A percentile compares a stretch with the other conserved stretches of the same genome.
Conservation (phyloP, 371 early-diverging fungal species). For the Apophysomyces trapeziformis region DNA sequence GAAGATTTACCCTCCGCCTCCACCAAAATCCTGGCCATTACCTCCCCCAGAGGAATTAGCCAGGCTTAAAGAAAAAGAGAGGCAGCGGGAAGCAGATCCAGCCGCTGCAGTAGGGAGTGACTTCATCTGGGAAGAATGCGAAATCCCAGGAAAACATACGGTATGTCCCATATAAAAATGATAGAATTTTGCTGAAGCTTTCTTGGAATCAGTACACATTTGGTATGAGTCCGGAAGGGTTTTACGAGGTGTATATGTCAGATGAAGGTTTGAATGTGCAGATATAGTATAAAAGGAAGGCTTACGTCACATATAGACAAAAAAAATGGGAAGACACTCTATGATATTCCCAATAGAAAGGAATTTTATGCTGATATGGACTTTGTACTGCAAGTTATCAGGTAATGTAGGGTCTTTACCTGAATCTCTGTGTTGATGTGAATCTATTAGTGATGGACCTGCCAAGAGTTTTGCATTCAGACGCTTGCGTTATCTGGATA, state of each 20-base stretch:
- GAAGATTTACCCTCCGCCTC: conserved; percentile 91
- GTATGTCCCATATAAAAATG: conserved; percentile 26
- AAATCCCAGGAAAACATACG: conserved; percentile 64
- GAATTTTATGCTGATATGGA: conserved; percentile 93
- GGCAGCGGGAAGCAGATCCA: conserved; percentile 55
- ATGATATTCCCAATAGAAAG: conserved; percentile 72
- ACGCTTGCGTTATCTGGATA: conserved; percentile 92
- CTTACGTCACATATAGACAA: conserved; percentile 18
- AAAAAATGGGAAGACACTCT: conserved; percentile 41
- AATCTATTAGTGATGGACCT: conserved; percentile 80
- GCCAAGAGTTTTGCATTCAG: conserved; percentile 95
- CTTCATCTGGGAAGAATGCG: conserved; percentile 66
- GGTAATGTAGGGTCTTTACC: conserved; percentile 23
- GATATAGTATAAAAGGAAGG: conserved; percentile 15
- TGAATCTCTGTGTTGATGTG: neutral
- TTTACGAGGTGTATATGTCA: conserved; percentile 35
- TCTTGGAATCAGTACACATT: conserved; percentile 25
- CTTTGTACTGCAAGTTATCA: conserved; percentile 79
- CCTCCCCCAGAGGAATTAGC: conserved; percentile 50
- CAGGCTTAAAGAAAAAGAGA: conserved; percentile 46
- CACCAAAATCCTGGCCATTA: conserved; percentile 74
- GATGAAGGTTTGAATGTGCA: conserved; percentile 28
- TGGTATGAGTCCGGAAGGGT: conserved; percentile 37
- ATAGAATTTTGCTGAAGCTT: neutral
- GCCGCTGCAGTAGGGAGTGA: conserved; percentile 56